phyloP scores from a whole-genome alignment of 495 filamentous ascomycete species.

The Alectoria sarmentosa region DNA sequence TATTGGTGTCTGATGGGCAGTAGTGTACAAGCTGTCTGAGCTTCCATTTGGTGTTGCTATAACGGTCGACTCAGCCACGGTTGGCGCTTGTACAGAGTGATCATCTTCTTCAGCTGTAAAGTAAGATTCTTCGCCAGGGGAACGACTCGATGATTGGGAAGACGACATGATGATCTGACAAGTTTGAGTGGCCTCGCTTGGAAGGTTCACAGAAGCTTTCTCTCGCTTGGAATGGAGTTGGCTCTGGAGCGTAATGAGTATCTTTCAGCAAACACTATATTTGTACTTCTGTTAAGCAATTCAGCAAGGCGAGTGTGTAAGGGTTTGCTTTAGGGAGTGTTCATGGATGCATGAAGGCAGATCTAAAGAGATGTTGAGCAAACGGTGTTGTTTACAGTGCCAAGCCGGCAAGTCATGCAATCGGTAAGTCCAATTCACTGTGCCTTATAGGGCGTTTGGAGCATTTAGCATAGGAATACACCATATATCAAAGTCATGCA shows the following conservation, averaged over 20 bases:
- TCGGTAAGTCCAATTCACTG: background rate
- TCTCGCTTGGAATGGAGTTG: background rate
- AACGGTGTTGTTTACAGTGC: slow-evolving; percentile 10
- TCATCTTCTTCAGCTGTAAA: background rate
- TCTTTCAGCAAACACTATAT: background rate
- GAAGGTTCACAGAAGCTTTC: background rate
- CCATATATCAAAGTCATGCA: background rate
- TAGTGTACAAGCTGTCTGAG: background rate
- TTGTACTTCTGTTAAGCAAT: background rate
- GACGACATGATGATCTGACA: background rate
- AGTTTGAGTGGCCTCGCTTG: background rate
- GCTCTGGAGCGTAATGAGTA: background rate
- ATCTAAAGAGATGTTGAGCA: background rate
- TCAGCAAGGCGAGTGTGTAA: background rate
- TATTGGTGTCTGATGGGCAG: background rate
- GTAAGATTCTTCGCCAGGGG: background rate
- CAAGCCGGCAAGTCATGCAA: slow-evolving; percentile 6
- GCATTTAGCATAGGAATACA: background rate
- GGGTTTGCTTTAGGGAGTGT: background rate
- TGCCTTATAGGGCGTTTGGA: background rate
- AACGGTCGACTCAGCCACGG: background rate
- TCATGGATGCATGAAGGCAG: too few species aligned
- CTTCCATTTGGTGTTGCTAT: background rate
- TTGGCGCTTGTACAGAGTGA: background rate
- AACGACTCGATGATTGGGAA: background rate